These are phyloP conservation scores for Luvunga scandens DNA, from an alignment of 345 rosid species.

Conservation along the genomic window DNA sequence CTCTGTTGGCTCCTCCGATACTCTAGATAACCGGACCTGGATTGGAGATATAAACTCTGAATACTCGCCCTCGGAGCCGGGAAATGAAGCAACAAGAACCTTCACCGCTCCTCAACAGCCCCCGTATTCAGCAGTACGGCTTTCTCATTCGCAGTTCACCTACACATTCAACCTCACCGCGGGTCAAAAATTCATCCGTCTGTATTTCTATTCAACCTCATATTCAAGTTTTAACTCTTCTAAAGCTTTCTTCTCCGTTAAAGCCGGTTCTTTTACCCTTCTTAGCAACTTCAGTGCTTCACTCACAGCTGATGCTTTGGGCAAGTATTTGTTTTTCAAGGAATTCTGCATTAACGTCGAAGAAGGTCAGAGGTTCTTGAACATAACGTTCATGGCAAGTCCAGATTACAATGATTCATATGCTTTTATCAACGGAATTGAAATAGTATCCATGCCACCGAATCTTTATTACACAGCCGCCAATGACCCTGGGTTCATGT, in stretches of 20 bases:
- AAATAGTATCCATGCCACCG: not conserved
- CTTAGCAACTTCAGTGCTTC: slow-evolving; percentile 3
- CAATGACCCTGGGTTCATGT: not conserved
- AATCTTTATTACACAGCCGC: slow-evolving; percentile 7
- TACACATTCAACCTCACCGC: slow-evolving; percentile 3
- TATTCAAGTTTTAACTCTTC: slow-evolving; percentile 1
- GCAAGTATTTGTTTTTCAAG: not conserved
- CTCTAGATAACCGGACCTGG: not conserved
- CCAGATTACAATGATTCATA: not conserved
- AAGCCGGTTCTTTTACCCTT: slow-evolving; percentile 7
- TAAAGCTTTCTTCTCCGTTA: slow-evolving; percentile 22
- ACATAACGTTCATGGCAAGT: slow-evolving; percentile 7
- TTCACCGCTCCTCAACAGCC: rapidly evolving
- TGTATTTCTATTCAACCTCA: slow-evolving; percentile 11
- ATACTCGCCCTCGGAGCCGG: not conserved
- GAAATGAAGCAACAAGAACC: not conserved
- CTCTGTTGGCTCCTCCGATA: too few relatives aligned
- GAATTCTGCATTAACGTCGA: not conserved
- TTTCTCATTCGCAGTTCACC: not conserved
- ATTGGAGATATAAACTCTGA: not conserved
- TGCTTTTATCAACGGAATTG: slow-evolving; percentile 4
- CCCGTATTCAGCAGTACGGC: not conserved
- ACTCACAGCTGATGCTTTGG: not conserved
- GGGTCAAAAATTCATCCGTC: slow-evolving; percentile 24
- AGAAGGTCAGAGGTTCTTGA: not conserved